Evolutionary conservation across 352 stramenopile genomes (phyloP).

Genomic region (Phytophthora litchii): DNA sequence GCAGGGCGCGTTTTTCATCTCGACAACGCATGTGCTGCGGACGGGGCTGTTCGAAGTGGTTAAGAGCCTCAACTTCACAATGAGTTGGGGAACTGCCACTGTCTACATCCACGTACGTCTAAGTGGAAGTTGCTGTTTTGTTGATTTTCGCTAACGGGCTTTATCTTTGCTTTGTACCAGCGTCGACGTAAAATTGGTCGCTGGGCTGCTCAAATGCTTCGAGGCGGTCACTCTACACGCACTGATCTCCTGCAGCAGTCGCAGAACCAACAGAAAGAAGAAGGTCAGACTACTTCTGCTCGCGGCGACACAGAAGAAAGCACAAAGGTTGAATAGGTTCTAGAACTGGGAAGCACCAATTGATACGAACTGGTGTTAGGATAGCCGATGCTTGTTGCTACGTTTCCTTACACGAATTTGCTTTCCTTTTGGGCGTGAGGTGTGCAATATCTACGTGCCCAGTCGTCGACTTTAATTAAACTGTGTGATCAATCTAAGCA

Average conservation of each 20-base stretch:
- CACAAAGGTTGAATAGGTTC: conserved; percentile 9
- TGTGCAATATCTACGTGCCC: too few relatives aligned
- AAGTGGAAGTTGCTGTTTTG: background rate
- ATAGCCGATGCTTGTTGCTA: too few relatives aligned
- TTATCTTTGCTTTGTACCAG: conserved; percentile 31
- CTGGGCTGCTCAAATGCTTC: conserved; percentile 87
- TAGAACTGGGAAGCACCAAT: too few relatives aligned
- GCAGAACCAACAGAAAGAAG: conserved; percentile 33
- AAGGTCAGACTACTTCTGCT: conserved; percentile 15
- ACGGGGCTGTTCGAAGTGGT: conserved; percentile 86
- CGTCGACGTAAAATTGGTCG: conserved; percentile 81
- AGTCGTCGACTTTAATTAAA: too few relatives aligned
- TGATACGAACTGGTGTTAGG: too few relatives aligned
- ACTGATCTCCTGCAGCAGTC: conserved; percentile 68
- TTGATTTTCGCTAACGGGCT: background rate
- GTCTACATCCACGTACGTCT: conserved; percentile 85
- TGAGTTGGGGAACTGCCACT: conserved; percentile 86
- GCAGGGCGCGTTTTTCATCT: conserved; percentile 86
- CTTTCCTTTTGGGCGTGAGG: too few relatives aligned
- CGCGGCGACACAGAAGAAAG: conserved; percentile 2
- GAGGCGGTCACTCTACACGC: conserved; percentile 71
- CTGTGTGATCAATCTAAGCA: too few relatives aligned
- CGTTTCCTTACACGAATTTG: too few relatives aligned
- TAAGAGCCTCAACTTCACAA: conserved; percentile 70
- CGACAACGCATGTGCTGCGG: conserved; percentile 77